Evolutionary conservation across 805 yeast genomes (phyloP).

Genomic region (Suhomyces xylopsoci): DNA sequence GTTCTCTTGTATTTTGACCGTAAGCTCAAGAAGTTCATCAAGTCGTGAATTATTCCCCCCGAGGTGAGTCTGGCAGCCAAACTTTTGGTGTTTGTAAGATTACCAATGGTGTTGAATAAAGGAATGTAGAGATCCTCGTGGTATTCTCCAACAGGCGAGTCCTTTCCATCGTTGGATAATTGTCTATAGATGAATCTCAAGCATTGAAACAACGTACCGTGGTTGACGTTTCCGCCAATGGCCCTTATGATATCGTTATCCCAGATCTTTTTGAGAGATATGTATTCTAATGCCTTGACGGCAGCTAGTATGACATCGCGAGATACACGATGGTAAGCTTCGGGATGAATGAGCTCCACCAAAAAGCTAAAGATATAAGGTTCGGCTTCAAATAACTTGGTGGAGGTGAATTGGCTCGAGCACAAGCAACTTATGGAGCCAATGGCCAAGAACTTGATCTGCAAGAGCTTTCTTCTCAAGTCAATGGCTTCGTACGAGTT

Average conservation of each 20-base stretch:
- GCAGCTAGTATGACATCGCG: slow-evolving; percentile 56
- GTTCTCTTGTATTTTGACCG: slow-evolving; percentile 53
- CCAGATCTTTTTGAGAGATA: slow-evolving; percentile 65
- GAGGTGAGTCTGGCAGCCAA: slow-evolving; percentile 57
- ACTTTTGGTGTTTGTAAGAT: slow-evolving; percentile 54
- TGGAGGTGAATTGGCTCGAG: slow-evolving; percentile 55
- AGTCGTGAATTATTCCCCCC: slow-evolving; percentile 71
- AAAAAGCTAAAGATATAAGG: slow-evolving; percentile 65
- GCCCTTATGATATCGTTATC: slow-evolving; percentile 74
- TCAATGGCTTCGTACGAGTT: slow-evolving; percentile 51
- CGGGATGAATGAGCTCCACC: slow-evolving; percentile 72
- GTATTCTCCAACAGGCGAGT: slow-evolving; percentile 10
- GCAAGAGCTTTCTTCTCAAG: slow-evolving; percentile 57
- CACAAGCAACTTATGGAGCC: slow-evolving; percentile 60
- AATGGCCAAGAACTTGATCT: slow-evolving; percentile 63
- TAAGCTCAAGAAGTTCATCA: slow-evolving; percentile 58
- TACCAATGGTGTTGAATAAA: slow-evolving; percentile 60
- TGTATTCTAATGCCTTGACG: slow-evolving; percentile 62
- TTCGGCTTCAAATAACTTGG: slow-evolving; percentile 67
- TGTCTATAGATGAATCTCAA: slow-evolving; percentile 59
- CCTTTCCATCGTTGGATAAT: slow-evolving; percentile 38
- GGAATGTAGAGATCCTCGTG: slow-evolving; percentile 46
- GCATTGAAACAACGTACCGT: slow-evolving; percentile 75
- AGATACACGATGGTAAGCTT: slow-evolving; percentile 46
- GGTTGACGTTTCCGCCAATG: slow-evolving; percentile 81